These are phyloP conservation scores for Bipolaris cookei DNA, from an alignment of 2,329 filamentous ascomycete genomes.

Conservation along the genomic window DNA sequence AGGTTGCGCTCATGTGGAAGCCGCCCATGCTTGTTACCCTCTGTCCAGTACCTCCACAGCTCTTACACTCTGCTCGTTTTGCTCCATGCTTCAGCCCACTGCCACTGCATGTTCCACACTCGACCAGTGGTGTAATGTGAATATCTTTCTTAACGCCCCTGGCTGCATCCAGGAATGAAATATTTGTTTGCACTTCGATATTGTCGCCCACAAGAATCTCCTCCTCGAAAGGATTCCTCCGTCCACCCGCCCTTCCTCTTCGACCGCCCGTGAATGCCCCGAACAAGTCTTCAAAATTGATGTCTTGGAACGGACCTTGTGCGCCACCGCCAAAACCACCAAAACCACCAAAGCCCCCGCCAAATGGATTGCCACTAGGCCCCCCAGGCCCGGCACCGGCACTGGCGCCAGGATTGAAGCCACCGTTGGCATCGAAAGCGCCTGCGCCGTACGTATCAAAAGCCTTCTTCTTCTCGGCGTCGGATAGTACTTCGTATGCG, in stretches of 20 bases:
- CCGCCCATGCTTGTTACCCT: conserved; percentile 89
- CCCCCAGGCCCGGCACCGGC: conserved; percentile 60
- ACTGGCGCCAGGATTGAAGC: conserved; percentile 77
- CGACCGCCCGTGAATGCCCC: conserved; percentile 76
- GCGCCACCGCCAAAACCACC: conserved; percentile 45
- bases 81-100: conserved; percentile 83
- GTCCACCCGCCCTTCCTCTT: conserved; percentile 56
- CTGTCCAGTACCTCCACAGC: conserved; percentile 85
- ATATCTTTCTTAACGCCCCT: conserved; percentile 92
- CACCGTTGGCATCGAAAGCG: conserved; percentile 69
- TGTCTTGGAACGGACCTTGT: conserved; percentile 70
- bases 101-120: conserved; percentile 83
- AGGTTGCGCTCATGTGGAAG: conserved; percentile 95
- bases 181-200: conserved; percentile 91
- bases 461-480: conserved; percentile 89
- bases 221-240: conserved; percentile 76
- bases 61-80: conserved; percentile 73
- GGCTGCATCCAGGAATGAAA: conserved; percentile 95
- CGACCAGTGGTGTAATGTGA: conserved; percentile 77
- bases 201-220: conserved; percentile 89
- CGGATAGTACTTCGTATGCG: conserved; percentile 91
- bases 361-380: conserved; percentile 69
- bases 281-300: conserved; percentile 97
- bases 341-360: conserved; percentile 56
- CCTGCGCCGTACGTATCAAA: conserved; percentile 90